Evolutionary conservation across 2,329 filamentous ascomycete genomes (phyloP).

Genomic region (Aspergillus fumigatus): DNA sequence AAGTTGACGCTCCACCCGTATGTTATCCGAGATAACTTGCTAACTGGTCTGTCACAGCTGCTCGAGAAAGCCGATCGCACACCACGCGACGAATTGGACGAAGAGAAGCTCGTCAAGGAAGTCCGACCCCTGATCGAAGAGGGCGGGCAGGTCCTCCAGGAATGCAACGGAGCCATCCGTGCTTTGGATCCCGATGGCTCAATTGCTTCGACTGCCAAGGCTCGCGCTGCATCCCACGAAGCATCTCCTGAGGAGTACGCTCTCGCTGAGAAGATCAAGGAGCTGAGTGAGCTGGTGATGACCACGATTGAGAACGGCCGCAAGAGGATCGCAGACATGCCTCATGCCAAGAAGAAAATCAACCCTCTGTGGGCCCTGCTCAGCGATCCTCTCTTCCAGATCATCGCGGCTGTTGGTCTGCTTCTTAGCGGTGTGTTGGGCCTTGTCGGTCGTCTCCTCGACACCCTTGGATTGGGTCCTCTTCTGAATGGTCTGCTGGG

Average conservation of each 20-base stretch:
- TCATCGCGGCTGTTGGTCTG: conserved; percentile 81
- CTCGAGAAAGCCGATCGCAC: conserved; percentile 77
- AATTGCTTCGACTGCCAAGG: conserved; percentile 80
- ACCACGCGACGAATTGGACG: conserved; percentile 81
- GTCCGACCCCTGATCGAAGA: conserved; percentile 88
- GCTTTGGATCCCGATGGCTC: conserved; percentile 84
- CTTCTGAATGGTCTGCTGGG: conserved; percentile 73
- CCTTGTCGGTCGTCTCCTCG: conserved; percentile 74
- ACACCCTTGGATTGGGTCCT: conserved; percentile 76
- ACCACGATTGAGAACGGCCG: conserved; percentile 82
- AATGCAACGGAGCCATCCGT: conserved; percentile 81
- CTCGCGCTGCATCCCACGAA: conserved; percentile 68
- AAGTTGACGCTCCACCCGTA: conserved; percentile 28
- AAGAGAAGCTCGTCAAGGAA: conserved; percentile 79
- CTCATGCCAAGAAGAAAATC: conserved; percentile 89
- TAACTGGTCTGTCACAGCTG: conserved; percentile 45
- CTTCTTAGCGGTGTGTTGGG: conserved; percentile 78
- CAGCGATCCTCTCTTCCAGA: conserved; percentile 81
- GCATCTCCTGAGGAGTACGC: conserved; percentile 79
- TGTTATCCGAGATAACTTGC: not conserved
- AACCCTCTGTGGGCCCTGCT: conserved; percentile 80
- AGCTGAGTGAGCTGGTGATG: conserved; percentile 73
- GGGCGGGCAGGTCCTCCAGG: conserved; percentile 72
- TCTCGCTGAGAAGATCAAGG: conserved; percentile 80
- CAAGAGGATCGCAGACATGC: conserved; percentile 86